Base-by-base conservation (phyloP, 1,139 yeast species). In the Saccharomyces hybrid region DNA sequence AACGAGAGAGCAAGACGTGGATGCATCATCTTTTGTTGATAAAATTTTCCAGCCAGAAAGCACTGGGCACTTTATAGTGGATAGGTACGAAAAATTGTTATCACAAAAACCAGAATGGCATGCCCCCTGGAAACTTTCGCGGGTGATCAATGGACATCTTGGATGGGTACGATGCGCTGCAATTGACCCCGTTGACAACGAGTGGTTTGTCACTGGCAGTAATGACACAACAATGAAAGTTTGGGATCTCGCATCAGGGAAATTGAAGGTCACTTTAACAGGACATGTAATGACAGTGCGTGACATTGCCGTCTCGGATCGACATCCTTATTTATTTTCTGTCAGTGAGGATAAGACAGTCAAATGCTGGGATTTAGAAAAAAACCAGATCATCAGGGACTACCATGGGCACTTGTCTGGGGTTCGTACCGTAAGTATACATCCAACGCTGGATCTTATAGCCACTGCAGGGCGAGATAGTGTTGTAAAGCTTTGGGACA, bases 281-380 rank as follows among this genome's bases (percentile, higher is more conserved):
- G 97, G 97, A 0, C 99, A 95, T 71, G 80, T 87, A 4, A 87
- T 93, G 96, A 84, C 90, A 0, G 93, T 95, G 1, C 74, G 96
- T 54, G 86, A 90, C 1, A 68, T 93, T 28, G 84, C 79, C 0
- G 79, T 91, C 0, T 88, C 96, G 0, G 73, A 78, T 2, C 75
- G 87, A 55, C 89, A 83, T 64, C 97, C 98, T 0, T 93, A 93
- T 69, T 74, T 95, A 73, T 95, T 90, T 67, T 83, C 95, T 9
- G 95, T 95, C 28, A 88, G 96, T 42, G 98, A 93, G 67, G 99
- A 95, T 71, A 91, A 91, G 68, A 80, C 90, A 44, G 89, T 90
- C n/a, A 82, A 90, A 65, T 91, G 98, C 71, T 95, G 98, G 97
- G 99, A 95, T 73, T 75, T 95, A 63, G 98, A 93, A 69, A 80